Percentiles rank a stretch among this genome's conserved stretches.
These are phyloP conservation scores for Erythrophleum fordii DNA, from an alignment of 306 rosid species.

Conservation along the genomic window DNA sequence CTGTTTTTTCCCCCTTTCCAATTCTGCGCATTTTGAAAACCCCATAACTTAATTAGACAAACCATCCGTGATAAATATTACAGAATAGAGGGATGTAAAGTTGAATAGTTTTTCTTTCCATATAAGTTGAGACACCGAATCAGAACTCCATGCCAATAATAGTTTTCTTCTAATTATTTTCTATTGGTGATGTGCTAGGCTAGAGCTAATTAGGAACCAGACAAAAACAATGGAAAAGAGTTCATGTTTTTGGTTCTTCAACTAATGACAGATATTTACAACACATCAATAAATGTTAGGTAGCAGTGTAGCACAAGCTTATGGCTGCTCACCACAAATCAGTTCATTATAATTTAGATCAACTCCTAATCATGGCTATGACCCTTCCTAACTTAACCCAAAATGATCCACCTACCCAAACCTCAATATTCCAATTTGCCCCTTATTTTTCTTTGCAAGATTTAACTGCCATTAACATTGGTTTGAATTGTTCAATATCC, in stretches of 20 bases:
- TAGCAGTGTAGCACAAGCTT: neutral
- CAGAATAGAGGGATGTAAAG: too few species aligned
- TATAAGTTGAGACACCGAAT: neutral
- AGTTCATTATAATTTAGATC: neutral
- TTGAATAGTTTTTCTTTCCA: neutral
- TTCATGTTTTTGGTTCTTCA: neutral
- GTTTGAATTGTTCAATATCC: too few species aligned
- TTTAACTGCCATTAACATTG: too few species aligned
- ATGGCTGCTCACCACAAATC: neutral
- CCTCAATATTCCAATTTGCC: too few species aligned
- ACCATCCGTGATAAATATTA: too few species aligned
- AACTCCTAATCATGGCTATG: neutral
- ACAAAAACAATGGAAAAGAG: neutral
- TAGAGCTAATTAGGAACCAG: neutral
- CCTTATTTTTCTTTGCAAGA: too few species aligned
- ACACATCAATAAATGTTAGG: neutral
- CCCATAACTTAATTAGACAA: too few species aligned
- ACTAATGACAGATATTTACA: neutral
- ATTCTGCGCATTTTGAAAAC: too few species aligned
- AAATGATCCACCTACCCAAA: too few species aligned
- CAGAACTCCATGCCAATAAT: neutral
- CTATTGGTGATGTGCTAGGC: neutral
- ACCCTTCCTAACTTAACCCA: neutral
- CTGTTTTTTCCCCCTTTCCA: too few species aligned
- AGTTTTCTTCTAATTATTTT: neutral